Percentiles rank a stretch among this genome's conserved stretches.
Evolutionary conservation across 208 protist species (phyloP).

Genomic region (Endotrypanum monterogeii): DNA sequence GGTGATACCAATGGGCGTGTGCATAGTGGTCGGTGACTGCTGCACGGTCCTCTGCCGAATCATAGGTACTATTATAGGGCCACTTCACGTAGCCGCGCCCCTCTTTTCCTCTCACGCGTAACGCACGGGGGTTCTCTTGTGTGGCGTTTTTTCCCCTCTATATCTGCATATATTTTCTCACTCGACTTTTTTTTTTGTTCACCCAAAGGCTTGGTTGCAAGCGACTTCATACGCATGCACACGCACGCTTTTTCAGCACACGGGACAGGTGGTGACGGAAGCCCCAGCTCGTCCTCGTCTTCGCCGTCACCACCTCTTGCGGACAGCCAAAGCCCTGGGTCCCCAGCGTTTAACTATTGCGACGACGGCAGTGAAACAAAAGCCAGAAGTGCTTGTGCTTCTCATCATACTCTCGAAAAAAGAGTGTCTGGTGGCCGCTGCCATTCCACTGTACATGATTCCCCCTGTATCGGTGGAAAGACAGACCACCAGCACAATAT

Average conservation of each 20-base stretch:
- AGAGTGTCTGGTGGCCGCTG: background rate
- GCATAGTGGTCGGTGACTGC: background rate
- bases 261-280: background rate
- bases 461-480: background rate
- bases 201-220: background rate
- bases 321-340: background rate
- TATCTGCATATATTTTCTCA: no score
- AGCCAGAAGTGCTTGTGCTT: background rate
- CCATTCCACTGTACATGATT: background rate
- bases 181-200: background rate
- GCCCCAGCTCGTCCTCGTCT: background rate
- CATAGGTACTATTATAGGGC: background rate
- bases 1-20: background rate
- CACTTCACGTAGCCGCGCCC: background rate
- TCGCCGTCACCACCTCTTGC: background rate
- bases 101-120: background rate
- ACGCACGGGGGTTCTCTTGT: background rate
- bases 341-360: background rate
- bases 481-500: background rate
- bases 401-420: constrained; percentile 26
- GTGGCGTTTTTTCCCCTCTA: background rate
- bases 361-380: constrained; percentile 6
- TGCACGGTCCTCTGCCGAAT: constrained; percentile 4
- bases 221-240: background rate
- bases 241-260: background rate